These are phyloP conservation scores for Syncephalis fuscata DNA, from an alignment of 371 early-diverging fungal genomes.

Conservation along the genomic window DNA sequence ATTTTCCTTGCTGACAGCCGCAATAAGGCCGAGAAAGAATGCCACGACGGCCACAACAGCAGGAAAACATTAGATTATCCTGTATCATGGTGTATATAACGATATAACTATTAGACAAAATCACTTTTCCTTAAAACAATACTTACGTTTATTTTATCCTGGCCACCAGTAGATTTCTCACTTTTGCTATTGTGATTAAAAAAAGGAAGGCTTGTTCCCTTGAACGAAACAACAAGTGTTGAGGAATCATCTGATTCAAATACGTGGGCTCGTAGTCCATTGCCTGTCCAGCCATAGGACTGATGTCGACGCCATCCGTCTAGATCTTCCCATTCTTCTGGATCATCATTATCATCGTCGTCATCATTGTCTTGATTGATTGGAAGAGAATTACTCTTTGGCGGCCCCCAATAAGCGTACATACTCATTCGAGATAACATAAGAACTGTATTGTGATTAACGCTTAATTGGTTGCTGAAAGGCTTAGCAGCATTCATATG, in stretches of 20 bases:
- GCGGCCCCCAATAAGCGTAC: too few relatives aligned
- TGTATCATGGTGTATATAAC: conserved; percentile 4
- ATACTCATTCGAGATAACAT: too few relatives aligned
- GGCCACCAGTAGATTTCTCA: conserved; percentile 57
- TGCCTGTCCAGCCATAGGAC: conserved; percentile 73
- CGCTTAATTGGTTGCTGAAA: too few relatives aligned
- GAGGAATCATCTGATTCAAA: conserved; percentile 49
- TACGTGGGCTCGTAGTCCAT: conserved; percentile 85
- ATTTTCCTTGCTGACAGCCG: conserved; percentile 46
- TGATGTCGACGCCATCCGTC: too few relatives aligned
- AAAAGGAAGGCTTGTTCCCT: conserved; percentile 70
- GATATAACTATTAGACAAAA: background rate
- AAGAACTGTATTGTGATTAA: too few relatives aligned
- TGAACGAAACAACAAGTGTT: conserved; percentile 64
- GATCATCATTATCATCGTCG: too few relatives aligned
- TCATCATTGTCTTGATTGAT: too few relatives aligned
- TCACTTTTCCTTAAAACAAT: background rate
- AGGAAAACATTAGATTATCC: conserved; percentile 91
- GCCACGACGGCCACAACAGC: conserved; percentile 89
- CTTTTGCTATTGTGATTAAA: conserved; percentile 29
- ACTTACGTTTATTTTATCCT: conserved; percentile 68
- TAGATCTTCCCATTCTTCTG: too few relatives aligned
- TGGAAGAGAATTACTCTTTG: too few relatives aligned
- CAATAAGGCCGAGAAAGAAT: conserved; percentile 71
- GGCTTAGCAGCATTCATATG: too few relatives aligned